phyloP scores from a whole-genome alignment of 495 filamentous ascomycete genomes.

The Penicillium malachiteum region DNA sequence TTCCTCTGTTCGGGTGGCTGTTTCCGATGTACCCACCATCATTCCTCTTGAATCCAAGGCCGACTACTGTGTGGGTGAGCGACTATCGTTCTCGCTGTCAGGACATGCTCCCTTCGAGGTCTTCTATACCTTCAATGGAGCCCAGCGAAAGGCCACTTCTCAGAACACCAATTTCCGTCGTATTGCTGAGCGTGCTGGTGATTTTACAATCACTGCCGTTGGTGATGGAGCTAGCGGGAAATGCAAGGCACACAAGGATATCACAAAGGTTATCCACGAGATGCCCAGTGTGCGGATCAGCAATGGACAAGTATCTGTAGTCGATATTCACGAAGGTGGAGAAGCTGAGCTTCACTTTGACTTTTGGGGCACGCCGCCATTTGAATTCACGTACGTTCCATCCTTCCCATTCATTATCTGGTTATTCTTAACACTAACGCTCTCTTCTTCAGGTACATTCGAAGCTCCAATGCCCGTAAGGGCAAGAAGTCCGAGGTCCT shows the following conservation, averaged over 20 bases:
- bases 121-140: constrained; percentile 82
- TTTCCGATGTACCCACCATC: constrained; percentile 90
- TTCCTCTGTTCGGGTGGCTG: constrained; percentile 76
- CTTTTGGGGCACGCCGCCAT: constrained; percentile 92
- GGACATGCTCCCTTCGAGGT: constrained; percentile 89
- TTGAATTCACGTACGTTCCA: constrained; percentile 78
- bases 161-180: constrained; percentile 79
- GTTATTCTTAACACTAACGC: constrained; percentile 7
- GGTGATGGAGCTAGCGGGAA: constrained; percentile 72
- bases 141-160: constrained; percentile 73
- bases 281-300: constrained; percentile 89
- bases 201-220: constrained; percentile 81
- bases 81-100: constrained; percentile 83
- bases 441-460: constrained; percentile 61
- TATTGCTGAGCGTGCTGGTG: constrained; percentile 84
- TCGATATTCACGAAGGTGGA: constrained; percentile 95
- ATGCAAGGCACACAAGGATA: constrained; percentile 74
- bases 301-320: constrained; percentile 69
- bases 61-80: constrained; percentile 95
- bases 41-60: constrained; percentile 77
- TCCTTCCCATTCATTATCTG: neutral
- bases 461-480: constrained; percentile 77
- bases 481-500: constrained; percentile 74
- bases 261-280: constrained; percentile 80
- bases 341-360: constrained; percentile 89